These are phyloP conservation scores for Dactylorhiza incarnata DNA, from an alignment of 106 monocot species.

Conservation along the genomic window DNA sequence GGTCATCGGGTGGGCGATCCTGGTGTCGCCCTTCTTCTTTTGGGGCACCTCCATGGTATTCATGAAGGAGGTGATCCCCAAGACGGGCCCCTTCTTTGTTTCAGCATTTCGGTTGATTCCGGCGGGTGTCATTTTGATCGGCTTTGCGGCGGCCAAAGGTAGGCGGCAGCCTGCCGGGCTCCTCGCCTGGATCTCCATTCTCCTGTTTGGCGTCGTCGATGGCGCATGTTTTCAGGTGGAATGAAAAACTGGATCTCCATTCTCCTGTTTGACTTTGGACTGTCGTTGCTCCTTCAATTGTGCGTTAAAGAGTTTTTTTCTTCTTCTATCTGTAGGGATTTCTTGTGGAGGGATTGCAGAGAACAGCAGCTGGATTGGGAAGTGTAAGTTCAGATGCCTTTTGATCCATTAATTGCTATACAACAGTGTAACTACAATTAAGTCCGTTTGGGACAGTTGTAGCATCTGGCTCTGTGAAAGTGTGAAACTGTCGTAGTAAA, in stretches of 20 bases:
- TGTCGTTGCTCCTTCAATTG: not conserved
- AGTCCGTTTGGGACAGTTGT: too few relatives aligned
- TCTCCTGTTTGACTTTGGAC: not conserved
- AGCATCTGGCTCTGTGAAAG: too few relatives aligned
- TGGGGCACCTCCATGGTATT: constrained; percentile 99
- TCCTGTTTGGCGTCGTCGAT: constrained; percentile 59
- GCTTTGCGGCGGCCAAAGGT: constrained; percentile 54
- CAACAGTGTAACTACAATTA: not conserved
- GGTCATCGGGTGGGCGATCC: constrained; percentile 43
- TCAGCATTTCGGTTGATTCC: constrained; percentile 71
- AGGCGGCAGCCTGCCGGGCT: constrained; percentile 52
- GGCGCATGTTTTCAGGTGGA: constrained; percentile 97
- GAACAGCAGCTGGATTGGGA: constrained; percentile 88
- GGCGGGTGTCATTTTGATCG: constrained; percentile 67
- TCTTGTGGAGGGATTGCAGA: constrained; percentile 92
- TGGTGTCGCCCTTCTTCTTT: constrained; percentile 96
- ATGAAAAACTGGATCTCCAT: not conserved
- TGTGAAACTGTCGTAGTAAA: too few relatives aligned
- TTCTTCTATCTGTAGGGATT: constrained; percentile 56
- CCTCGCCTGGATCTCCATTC: constrained; percentile 77
- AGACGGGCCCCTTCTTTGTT: constrained; percentile 89
- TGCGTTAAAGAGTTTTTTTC: not conserved
- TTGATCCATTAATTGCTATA: not conserved
- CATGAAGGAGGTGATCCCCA: constrained; percentile 97
- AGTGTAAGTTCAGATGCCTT: constrained; percentile 48